Base-by-base conservation (phyloP, 2,329 filamentous ascomycete species). In the Xylaria sp. region DNA sequence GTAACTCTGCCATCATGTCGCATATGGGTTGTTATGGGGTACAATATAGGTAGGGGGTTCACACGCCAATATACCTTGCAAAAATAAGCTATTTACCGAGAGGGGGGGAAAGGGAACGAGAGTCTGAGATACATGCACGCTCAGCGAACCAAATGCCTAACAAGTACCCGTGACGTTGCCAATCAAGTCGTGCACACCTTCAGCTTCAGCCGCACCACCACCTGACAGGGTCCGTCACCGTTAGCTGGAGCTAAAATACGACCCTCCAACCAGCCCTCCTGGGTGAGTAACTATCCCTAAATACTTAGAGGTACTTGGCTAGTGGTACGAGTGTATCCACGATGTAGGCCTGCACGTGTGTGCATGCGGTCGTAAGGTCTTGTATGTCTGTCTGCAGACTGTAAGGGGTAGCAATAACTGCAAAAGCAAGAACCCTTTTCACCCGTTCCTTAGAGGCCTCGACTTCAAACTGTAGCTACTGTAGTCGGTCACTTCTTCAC, bases 1-100 rank as follows among this genome's bases (percentile, higher is more conserved):
- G 62, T 64, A 33, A 59, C 15, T 48, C 54, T 31, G 62, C 20
- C 62, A 64, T 64, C 23, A n/a, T 59, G 54, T 57, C 54, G 33
- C 48, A 51, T 59, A 33, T 44, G 38, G 20, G 46, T 26, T 36
- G 49, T 53, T 33, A 23, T 9, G 23, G 0, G 9, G n/a, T 48
- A 49, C 23, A 49, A 31, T 31, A 31, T 17, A 31, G 13, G 48
- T 13, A 31, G 9, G 28, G 31, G 15, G 26, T 51, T 31, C 15
- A 42, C 5, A 42, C 7, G 15, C 3, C 40, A 5, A 42, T n/a
- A 42, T 44, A 20, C 42, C 42, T 20, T 44, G 17, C n/a, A 44
- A 44, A 20, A 44, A 44, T 44, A 44, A 44, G 20, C 42, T 42
- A 42, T 42, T 7, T 42, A 42, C 33, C 33, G 33, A 33, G 33